phyloP scores from a whole-genome alignment of 805 yeast species.

The Candida koratica region DNA sequence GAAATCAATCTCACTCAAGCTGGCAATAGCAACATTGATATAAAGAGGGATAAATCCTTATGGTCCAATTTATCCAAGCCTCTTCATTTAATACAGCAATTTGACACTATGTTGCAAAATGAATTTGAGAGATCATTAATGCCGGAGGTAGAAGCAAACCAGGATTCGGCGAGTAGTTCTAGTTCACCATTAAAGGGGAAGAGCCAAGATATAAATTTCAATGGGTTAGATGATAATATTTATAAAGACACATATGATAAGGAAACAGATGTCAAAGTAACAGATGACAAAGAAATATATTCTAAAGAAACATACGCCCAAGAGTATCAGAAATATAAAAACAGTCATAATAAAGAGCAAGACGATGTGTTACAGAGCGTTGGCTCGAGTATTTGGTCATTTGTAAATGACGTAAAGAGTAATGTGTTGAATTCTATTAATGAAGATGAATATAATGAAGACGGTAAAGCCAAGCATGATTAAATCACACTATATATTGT shows the following conservation, averaged over 20 bases:
- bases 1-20: constrained; percentile 28
- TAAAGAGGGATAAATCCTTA: constrained; percentile 19
- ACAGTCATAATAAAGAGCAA: constrained; percentile 15
- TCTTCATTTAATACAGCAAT: constrained; percentile 57
- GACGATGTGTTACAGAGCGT: constrained; percentile 42
- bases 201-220: background rate
- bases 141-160: constrained; percentile 1
- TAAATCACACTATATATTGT: too few relatives aligned
- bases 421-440: constrained; percentile 22
- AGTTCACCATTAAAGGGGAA: constrained; percentile 2
- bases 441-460: too few relatives aligned
- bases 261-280: too few relatives aligned
- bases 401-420: constrained; percentile 39
- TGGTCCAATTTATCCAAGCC: constrained; percentile 48
- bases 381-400: constrained; percentile 40
- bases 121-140: constrained; percentile 54
- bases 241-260: constrained; percentile 9
- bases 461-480: too few relatives aligned
- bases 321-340: constrained; percentile 25
- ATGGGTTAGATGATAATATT: constrained; percentile 1
- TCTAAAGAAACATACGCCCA: constrained; percentile 11
- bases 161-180: constrained; percentile 1
- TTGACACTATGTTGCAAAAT: constrained; percentile 61
- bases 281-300: too few relatives aligned
- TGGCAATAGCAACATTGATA: constrained; percentile 23